A percentile compares a stretch with the other conserved stretches of the same genome.
Conservation (phyloP, 345 rosid species). For the Abelmoschus esculentus region DNA sequence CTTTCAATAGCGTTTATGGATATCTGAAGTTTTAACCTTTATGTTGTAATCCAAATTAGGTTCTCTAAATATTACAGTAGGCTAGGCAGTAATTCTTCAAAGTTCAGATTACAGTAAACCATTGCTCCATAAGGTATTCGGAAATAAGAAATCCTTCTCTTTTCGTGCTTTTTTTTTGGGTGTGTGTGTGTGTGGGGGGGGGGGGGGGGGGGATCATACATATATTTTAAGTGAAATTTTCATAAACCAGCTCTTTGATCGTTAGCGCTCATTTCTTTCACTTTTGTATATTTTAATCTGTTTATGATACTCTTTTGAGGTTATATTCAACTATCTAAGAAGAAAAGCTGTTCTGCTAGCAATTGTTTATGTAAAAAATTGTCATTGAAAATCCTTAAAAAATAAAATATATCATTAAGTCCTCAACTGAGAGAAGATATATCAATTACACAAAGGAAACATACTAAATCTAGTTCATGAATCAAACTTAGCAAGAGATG, state of each 20-base stretch:
- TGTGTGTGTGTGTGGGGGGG: no score
- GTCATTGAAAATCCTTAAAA: not conserved
- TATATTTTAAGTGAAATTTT: not conserved
- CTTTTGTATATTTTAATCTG: not conserved
- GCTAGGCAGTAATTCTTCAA: not conserved
- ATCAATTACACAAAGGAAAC: constrained; percentile 1
- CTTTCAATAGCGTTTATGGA: not conserved
- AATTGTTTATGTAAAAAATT: not conserved
- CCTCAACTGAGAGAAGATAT: not conserved
- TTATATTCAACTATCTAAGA: not conserved
- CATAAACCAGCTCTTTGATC: not conserved
- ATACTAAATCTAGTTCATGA: not conserved
- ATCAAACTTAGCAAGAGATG: constrained; percentile 4
- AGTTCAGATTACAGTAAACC: not conserved
- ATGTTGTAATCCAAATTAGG: not conserved
- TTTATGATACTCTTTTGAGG: not conserved
- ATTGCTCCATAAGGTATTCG: not conserved
- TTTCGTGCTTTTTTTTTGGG: no score
- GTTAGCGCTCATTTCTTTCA: not conserved
- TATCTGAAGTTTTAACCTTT: not conserved
- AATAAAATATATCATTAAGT: not conserved
- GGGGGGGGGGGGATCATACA: no score
- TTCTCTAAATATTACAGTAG: not conserved
- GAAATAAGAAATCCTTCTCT: not conserved
- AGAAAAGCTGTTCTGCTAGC: not conserved